Evolutionary conservation across 148 eudicot species (phyloP), one percentile per base, ranked within the genome.

Genomic region (Camellia lanceoleosa): DNA sequence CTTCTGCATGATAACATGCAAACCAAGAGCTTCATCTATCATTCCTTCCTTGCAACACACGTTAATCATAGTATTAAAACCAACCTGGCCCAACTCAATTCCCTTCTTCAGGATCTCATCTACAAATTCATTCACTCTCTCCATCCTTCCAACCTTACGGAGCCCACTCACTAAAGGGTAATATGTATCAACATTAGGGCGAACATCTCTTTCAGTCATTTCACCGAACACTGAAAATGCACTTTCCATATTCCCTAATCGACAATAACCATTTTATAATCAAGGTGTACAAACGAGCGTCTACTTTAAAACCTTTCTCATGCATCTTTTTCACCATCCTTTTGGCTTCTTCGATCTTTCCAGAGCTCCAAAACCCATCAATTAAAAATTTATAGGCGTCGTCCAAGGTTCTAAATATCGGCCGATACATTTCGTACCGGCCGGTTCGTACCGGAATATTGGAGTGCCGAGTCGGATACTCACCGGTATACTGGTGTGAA

Each of bases 281-380:
- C 10, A 81, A 74, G 73, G 64, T 44, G 71, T 83, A 89, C 76
- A 86, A 68, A 80, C 84, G 64, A 8, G 61, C 7, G 62, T 84
- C 81, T 14, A 83, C 85, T 63, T 82, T 73, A 5, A 87, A 71
- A 70, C 80, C 86, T 68, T 81, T 87, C 18, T 79, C 86, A 68
- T 71, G 81, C 92, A 89, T 89, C 71, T 86, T 89, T 44, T 79
- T 68, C 19, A 89, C 72, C 68, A 81, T 76, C 75, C 62, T 86
- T 68, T 84, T 79, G 1, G 90, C 88, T 73, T 82, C 87, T 68
- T 81, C 85, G 79, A 87, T 62, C 76, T 82, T 87, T 49, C 83
- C 82, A 79, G 49, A 78, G 66, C 87, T 79, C 7, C 83, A 84
- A 82, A 79, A 89, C 60, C 90, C 87, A 75, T 84, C 85, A 59